A percentile compares a stretch with the other conserved stretches of the same genome.
Evolutionary conservation across 75 land plant species (phyloP).

Genomic region (Gnetum montanum): DNA sequence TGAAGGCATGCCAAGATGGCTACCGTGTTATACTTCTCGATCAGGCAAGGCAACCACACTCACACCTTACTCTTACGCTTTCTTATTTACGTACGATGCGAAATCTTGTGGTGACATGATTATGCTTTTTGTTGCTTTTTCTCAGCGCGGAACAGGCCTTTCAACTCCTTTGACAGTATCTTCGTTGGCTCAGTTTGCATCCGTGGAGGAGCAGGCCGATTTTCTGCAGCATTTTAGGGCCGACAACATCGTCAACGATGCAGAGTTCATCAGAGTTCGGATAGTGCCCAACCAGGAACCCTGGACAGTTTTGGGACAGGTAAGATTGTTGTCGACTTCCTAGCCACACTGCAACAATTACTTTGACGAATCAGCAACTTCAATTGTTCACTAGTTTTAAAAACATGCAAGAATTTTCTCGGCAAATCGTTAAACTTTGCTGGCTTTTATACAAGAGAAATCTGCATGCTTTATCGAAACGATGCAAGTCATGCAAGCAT

Average conservation of each 20-base stretch:
- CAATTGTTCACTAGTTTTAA: no score
- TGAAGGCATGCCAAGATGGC: slow-evolving; percentile 83
- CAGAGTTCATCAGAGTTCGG: slow-evolving; percentile 65
- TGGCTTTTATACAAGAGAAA: no score
- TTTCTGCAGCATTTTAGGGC: slow-evolving; percentile 89
- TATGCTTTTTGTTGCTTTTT: no score
- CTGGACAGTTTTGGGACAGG: slow-evolving; percentile 97
- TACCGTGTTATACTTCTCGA: slow-evolving; percentile 74
- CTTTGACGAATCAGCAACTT: no score
- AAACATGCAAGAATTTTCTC: no score
- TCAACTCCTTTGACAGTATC: slow-evolving; percentile 85
- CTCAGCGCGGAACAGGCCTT: slow-evolving; percentile 93
- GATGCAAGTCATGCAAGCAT: no score
- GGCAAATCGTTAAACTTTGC: no score
- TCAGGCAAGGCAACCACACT: slow-evolving; percentile 63
- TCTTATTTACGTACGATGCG: no score
- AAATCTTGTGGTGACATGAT: no score
- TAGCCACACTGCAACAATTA: no score
- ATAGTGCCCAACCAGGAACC: slow-evolving; percentile 64
- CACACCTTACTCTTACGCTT: neutral
- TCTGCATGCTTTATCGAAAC: no score
- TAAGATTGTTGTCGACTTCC: slow-evolving; percentile 11
- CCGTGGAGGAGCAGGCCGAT: slow-evolving; percentile 50
- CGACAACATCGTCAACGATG: slow-evolving; percentile 88
- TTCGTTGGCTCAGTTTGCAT: slow-evolving; percentile 60